Conservation (phyloP, 805 yeast genomes). For the Kodamaea leandrae region DNA sequence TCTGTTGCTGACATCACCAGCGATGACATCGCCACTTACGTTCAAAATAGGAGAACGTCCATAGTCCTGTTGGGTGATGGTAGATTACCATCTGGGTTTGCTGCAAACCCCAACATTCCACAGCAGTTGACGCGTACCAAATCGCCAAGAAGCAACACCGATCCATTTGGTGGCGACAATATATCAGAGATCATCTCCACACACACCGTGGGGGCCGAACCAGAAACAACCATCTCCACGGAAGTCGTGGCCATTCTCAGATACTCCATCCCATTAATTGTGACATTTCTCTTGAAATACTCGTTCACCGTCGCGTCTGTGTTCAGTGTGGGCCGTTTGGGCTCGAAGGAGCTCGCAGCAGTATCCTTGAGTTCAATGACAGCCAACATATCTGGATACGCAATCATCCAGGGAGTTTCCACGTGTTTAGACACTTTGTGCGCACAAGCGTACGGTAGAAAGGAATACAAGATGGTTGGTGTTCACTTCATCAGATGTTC, state of each 20-base stretch:
- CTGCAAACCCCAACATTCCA: slow-evolving; percentile 11
- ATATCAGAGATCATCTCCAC: slow-evolving; percentile 24
- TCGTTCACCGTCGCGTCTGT: slow-evolving; percentile 75
- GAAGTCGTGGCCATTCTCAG: slow-evolving; percentile 39
- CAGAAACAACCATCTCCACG: slow-evolving; percentile 38
- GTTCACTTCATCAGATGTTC: slow-evolving; percentile 67
- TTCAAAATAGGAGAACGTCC: slow-evolving; percentile 39
- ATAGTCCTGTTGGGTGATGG: slow-evolving; percentile 32
- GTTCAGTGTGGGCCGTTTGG: slow-evolving; percentile 73
- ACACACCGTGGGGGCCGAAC: slow-evolving; percentile 35
- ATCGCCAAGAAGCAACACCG: slow-evolving; percentile 10
- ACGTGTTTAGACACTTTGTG: slow-evolving; percentile 76
- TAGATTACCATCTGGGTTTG: slow-evolving; percentile 7
- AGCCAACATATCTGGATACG: slow-evolving; percentile 71
- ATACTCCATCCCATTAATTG: slow-evolving; percentile 55
- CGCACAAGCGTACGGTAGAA: slow-evolving; percentile 75
- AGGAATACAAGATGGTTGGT: slow-evolving; percentile 64
- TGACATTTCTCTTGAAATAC: slow-evolving; percentile 68
- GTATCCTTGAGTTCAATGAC: slow-evolving; percentile 76
- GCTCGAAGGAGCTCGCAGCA: slow-evolving; percentile 70
- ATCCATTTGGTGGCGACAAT: slow-evolving; percentile 6
- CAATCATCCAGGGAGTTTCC: slow-evolving; percentile 74
- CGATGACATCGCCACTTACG: slow-evolving; percentile 35
- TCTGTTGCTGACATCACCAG: slow-evolving; percentile 24
- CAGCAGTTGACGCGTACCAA: slow-evolving; percentile 17